These are phyloP conservation scores for Phytopythium oedochilum DNA, from an alignment of 352 stramenopile species.

Conservation along the genomic window DNA sequence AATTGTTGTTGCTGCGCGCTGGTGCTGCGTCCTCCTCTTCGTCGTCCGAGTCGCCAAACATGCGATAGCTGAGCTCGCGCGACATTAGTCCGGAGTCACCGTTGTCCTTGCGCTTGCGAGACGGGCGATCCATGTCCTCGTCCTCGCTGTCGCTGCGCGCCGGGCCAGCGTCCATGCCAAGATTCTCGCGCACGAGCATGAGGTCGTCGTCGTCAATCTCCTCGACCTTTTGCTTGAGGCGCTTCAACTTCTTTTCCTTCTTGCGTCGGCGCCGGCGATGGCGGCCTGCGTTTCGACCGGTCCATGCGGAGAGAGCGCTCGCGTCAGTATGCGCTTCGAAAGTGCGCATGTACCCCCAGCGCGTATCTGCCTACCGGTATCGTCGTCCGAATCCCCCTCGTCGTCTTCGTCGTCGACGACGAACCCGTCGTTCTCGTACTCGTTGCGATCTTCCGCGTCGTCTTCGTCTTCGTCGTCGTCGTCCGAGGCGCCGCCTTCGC, in stretches of 20 bases:
- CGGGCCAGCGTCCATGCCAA: conserved; percentile 81
- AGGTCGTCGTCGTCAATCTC: conserved; percentile 87
- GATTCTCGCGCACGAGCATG: conserved; percentile 86
- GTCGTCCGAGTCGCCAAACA: conserved; percentile 88
- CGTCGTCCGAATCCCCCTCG: conserved; percentile 57
- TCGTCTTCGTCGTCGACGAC: conserved; percentile 82
- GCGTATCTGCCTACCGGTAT: conserved; percentile 35
- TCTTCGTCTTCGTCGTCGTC: conserved; percentile 82
- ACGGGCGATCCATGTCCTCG: conserved; percentile 64
- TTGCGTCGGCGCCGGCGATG: conserved; percentile 72
- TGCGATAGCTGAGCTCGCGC: conserved; percentile 81
- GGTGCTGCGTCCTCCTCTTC: conserved; percentile 79
- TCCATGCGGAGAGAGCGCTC: neutral
- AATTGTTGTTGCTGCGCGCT: conserved; percentile 65
- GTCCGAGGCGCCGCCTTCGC: conserved; percentile 40
- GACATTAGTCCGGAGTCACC: conserved; percentile 81
- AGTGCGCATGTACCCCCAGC: neutral
- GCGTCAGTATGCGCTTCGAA: neutral
- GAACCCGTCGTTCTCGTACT: conserved; percentile 89
- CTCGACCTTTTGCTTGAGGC: conserved; percentile 85
- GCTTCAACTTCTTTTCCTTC: conserved; percentile 86
- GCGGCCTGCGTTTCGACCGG: conserved; percentile 20
- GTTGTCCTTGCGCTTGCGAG: conserved; percentile 62
- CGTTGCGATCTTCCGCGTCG: conserved; percentile 80
- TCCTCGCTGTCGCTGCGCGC: conserved; percentile 71